These are phyloP conservation scores for Linum tenue DNA, from an alignment of 345 rosid species.

Conservation along the genomic window DNA sequence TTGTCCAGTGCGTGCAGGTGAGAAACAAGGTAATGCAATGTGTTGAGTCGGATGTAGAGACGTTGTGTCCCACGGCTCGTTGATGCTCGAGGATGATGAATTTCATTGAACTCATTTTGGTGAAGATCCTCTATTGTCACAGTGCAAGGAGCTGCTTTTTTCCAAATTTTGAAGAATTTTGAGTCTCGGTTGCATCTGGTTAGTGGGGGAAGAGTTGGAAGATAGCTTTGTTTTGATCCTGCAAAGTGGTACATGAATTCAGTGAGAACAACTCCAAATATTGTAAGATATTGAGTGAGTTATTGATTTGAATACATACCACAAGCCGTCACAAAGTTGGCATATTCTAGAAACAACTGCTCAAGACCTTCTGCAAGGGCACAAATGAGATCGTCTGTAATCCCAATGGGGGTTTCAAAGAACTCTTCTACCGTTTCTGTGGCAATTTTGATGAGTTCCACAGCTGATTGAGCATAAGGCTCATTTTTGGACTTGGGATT, in stretches of 20 bases:
- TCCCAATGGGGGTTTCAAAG: conserved; percentile 73
- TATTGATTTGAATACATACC: conserved; percentile 32
- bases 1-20: conserved; percentile 79
- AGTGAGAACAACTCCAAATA: not conserved
- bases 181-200: conserved; percentile 79
- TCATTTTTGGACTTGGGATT: conserved; percentile 89
- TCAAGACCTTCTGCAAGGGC: conserved; percentile 71
- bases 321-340: conserved; percentile 63
- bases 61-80: conserved; percentile 94
- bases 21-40: conserved; percentile 61
- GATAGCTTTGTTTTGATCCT: conserved; percentile 78
- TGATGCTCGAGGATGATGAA: conserved; percentile 68
- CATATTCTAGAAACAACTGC: conserved; percentile 57
- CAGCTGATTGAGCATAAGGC: conserved; percentile 72
- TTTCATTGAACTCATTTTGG: conserved; percentile 20
- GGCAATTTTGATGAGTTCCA: conserved; percentile 53
- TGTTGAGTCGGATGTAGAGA: conserved; percentile 75
- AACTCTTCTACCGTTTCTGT: conserved; percentile 65
- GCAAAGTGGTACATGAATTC: not conserved
- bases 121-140: conserved; percentile 23
- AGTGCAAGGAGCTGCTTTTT: conserved; percentile 60
- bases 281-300: not conserved
- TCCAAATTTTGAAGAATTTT: conserved; percentile 57
- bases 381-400: conserved; percentile 58
- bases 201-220: conserved; percentile 75